A percentile compares a stretch with the other conserved stretches of the same genome.
phyloP scores from a whole-genome alignment of 2,329 filamentous ascomycete genomes.

The Curvularia verruculosa region DNA sequence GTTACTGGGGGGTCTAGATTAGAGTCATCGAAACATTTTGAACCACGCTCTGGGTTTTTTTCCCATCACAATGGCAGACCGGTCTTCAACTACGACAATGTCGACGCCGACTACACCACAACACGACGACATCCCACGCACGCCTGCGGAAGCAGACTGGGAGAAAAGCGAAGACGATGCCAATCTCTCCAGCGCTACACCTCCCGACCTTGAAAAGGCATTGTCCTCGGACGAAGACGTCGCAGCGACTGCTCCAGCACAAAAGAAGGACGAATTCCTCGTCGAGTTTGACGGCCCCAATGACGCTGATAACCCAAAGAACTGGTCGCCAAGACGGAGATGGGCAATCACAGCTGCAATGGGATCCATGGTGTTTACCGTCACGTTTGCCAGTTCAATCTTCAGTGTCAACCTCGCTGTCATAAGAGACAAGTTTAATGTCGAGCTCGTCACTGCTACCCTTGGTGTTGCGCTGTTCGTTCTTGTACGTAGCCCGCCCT shows the following conservation, averaged over 20 bases:
- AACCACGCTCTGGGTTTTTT: not conserved
- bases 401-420: constrained; percentile 66
- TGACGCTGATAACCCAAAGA: constrained; percentile 72
- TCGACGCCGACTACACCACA: not conserved
- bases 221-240: not conserved
- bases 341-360: constrained; percentile 69
- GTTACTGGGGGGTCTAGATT: not conserved
- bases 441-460: constrained; percentile 54
- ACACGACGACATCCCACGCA: not conserved
- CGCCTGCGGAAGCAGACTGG: not conserved
- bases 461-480: constrained; percentile 59
- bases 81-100: not conserved
- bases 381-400: constrained; percentile 59
- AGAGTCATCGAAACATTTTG: not conserved
- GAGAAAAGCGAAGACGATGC: constrained; percentile 15
- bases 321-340: constrained; percentile 74
- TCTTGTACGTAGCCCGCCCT: constrained; percentile 36
- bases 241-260: not conserved
- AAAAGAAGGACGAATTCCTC: constrained; percentile 46
- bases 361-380: constrained; percentile 50
- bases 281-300: constrained; percentile 76
- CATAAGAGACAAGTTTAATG: constrained; percentile 58
- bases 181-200: not conserved
- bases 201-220: constrained; percentile 18
- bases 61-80: constrained; percentile 2